phyloP scores from a whole-genome alignment of 768 basidiomycete genomes.

The Daedaleopsis nitida region DNA sequence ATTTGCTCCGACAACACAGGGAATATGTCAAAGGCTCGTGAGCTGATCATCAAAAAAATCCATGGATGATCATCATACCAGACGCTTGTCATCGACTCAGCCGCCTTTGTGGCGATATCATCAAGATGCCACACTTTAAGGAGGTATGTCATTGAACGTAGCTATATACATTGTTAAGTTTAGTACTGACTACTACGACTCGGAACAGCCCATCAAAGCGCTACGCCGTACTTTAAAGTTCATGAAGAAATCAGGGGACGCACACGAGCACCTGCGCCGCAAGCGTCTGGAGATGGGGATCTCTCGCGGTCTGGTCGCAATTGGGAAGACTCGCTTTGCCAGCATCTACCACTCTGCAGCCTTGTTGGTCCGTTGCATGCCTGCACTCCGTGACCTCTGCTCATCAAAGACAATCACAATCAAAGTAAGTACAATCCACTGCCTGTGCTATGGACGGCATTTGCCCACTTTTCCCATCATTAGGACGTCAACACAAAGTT shows the following conservation, averaged over 20 bases:
- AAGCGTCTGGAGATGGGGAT: slow-evolving; percentile 1
- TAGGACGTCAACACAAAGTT: neutral
- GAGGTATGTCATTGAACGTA: neutral
- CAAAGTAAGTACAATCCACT: too few species aligned
- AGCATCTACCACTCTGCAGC: slow-evolving; percentile 23
- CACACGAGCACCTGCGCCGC: neutral
- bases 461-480: neutral
- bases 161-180: neutral
- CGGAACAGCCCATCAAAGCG: neutral
- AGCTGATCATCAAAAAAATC: slow-evolving; percentile 6
- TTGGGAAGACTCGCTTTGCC: slow-evolving; percentile 29
- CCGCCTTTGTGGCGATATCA: neutral
- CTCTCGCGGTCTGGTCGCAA: slow-evolving; percentile 11
- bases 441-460: too few species aligned
- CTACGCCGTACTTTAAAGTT: neutral
- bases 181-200: neutral
- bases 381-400: slow-evolving; percentile 17
- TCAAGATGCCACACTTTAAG: neutral
- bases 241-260: neutral
- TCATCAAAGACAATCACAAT: slow-evolving; percentile 16
- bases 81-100: neutral
- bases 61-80: slow-evolving; percentile 14
- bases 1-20: slow-evolving; percentile 27
- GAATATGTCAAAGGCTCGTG: slow-evolving; percentile 20
- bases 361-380: slow-evolving; percentile 19